Evolutionary conservation across 1,284 basidiomycete genomes (phyloP).

Genomic region (Austroboletus niveus): DNA sequence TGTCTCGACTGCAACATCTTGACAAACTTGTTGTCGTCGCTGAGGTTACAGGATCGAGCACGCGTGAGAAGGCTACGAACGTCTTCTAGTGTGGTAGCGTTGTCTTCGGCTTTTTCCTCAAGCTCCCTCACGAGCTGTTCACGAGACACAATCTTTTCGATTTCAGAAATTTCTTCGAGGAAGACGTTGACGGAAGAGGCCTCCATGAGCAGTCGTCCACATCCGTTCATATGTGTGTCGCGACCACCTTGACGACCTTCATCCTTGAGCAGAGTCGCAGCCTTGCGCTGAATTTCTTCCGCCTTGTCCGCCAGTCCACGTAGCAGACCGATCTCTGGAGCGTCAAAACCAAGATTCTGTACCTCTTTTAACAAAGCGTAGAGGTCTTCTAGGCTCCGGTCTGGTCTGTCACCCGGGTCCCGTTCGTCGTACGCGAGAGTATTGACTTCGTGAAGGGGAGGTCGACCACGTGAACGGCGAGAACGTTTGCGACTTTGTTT

Average conservation of each 20-base stretch:
- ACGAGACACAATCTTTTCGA: slow-evolving; percentile 75
- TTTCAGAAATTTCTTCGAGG: slow-evolving; percentile 68
- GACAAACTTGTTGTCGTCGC: slow-evolving; percentile 59
- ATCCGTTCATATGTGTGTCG: slow-evolving; percentile 62
- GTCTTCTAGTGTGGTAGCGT: slow-evolving; percentile 60
- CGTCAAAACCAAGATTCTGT: slow-evolving; percentile 76
- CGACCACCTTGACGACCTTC: slow-evolving; percentile 41
- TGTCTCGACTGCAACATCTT: slow-evolving; percentile 56
- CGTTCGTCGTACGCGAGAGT: slow-evolving; percentile 40
- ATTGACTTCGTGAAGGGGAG: slow-evolving; percentile 37
- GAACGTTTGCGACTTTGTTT: slow-evolving; percentile 74
- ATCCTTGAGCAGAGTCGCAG: slow-evolving; percentile 46
- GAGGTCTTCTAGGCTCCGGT: slow-evolving; percentile 66
- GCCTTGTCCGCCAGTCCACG: slow-evolving; percentile 60
- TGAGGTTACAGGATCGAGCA: slow-evolving; percentile 65
- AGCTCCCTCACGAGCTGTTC: slow-evolving; percentile 70
- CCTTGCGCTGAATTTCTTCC: slow-evolving; percentile 60
- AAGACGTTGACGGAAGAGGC: slow-evolving; percentile 76
- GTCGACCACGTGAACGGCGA: slow-evolving; percentile 58
- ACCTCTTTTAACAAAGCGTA: slow-evolving; percentile 69
- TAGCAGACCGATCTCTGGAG: slow-evolving; percentile 65
- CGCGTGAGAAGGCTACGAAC: slow-evolving; percentile 65
- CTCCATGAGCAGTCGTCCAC: slow-evolving; percentile 65
- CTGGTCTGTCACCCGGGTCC: slow-evolving; percentile 63
- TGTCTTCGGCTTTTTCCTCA: slow-evolving; percentile 61